Base-by-base conservation (phyloP, 192 early-diverging fungal species). In the Coemansia sp. region DNA sequence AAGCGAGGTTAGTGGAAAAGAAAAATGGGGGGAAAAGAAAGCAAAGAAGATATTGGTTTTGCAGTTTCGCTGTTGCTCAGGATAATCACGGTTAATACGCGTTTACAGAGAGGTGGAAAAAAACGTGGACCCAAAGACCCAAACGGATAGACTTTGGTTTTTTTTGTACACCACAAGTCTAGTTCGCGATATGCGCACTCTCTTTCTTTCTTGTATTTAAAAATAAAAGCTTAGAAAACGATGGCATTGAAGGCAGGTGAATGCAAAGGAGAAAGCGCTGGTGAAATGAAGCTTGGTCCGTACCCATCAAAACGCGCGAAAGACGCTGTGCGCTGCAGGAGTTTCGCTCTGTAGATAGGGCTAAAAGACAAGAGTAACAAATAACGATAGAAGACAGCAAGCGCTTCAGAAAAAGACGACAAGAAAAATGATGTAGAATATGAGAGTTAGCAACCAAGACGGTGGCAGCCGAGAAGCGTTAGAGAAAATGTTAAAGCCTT, bases 281-380 rank as follows among this genome's bases (percentile, higher is more conserved):
- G 46, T 48, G 55, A 22, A 25, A 54, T 20, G 55, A 17, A 14
- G 61, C 39, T 51, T 64, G 32, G 39, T 11, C 45, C 67, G 58
- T 68, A 68, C 67, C 67, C 67, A 68, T 68, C 67, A 68, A 68
- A 61, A 4, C 57, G 57, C 57, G 57, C 16, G 32, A 25, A 41
- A 40, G 2, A 38, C 25, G 39, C n/a, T 59, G 38, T 59, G 39
- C 57, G 57, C 39, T 16, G 3, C 38, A 38, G n/a, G 48, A 25
- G 20, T 25, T 54, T 10, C 11, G 5, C 25, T 54, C 22, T 50
- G 48, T 50, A n/a, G 13, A 7, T 16, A 50, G 17, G 6, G 48
- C 48, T n/a, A 50, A 17, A 50, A 4, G 17, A 17, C n/a, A 50
- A 12, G 13, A 17, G 48, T 17, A 17, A n/a, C 2, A 45, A 12